Base-by-base conservation (phyloP, 805 yeast species). In the Schwanniomyces polymorphus region DNA sequence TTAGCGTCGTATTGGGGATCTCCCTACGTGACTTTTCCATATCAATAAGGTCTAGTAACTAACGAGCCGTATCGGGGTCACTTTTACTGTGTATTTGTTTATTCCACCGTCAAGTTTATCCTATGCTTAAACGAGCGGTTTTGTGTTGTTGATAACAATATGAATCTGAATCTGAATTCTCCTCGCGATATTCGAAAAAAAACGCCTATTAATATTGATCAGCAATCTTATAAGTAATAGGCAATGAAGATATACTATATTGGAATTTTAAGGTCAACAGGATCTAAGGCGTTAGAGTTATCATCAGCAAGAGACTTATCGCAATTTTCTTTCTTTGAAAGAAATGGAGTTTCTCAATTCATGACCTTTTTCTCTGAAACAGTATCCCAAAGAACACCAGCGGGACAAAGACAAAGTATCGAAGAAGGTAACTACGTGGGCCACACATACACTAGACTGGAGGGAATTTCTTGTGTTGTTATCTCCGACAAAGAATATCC, bases 401-500 rank as follows among this genome's bases (percentile, higher is more conserved):
- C 92, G 0, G 96, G 97, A 41, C 92, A 90, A 70, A 84, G 98
- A 71, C 99, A 94, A 68, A 81, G 90, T 64, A 88, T 94, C 44
- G 97, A 94, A 65, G 97, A 94, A 67, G 91, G 91, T 46, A 78
- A 76, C 69, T 92, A 94, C 67, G 78, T 89, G 8, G 97, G 97
- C 6, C 98, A 94, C 67, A 92, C 91, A 0, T 94, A 86, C 67
- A 84, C 91, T 27, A 80, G 98, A 56, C 69, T 86, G 21, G 98
- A 94, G 67, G 98, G 97, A 3, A 63, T 92, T 29, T 87, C 96
- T 18, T 97, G 96, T 52, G 96, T 94, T 28, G 71, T 94, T 51
- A 88, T 94, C 65, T 82, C 97, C 39, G 99, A 94, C 67, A 88
- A 88, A 66, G 97, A 92, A 57, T 94, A 94, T 68, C 99, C 98